These are phyloP conservation scores for Moricandia moricandioides DNA, from an alignment of 345 rosid genomes.

Conservation along the genomic window DNA sequence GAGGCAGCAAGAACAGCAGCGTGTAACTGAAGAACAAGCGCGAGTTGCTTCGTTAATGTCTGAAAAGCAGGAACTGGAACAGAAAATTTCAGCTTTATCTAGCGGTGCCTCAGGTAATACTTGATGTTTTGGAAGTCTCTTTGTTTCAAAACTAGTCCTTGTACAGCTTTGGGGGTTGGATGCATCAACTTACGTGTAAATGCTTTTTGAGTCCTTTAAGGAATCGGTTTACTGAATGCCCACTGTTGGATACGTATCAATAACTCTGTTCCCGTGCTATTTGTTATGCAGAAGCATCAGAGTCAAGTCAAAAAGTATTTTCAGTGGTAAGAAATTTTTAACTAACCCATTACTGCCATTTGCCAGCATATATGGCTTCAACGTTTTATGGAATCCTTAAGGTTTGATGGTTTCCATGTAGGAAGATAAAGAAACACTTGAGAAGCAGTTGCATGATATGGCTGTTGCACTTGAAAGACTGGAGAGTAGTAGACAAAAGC, in stretches of 20 bases:
- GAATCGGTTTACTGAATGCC: background rate
- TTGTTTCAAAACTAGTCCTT: background rate
- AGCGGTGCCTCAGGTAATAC: constrained; percentile 50
- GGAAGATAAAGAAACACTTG: constrained; percentile 81
- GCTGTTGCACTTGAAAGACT: constrained; percentile 87
- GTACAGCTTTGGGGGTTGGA: background rate
- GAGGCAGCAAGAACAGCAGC: constrained; percentile 66
- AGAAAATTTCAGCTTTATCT: constrained; percentile 50
- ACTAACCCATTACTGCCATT: background rate
- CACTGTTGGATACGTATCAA: background rate
- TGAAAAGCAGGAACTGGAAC: constrained; percentile 76
- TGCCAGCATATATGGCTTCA: constrained; percentile 2
- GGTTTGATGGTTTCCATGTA: constrained; percentile 35
- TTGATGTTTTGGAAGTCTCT: background rate
- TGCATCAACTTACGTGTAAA: background rate
- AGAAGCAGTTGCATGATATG: constrained; percentile 92
- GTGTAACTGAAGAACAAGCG: constrained; percentile 59
- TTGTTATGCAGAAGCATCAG: constrained; percentile 43
- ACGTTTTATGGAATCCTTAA: background rate
- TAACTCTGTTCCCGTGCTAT: constrained; percentile 11
- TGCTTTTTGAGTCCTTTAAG: background rate
- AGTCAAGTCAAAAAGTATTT: constrained; percentile 41
- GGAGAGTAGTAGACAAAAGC: constrained; percentile 92
- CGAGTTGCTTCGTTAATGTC: constrained; percentile 54
- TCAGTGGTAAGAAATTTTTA: constrained; percentile 53